Conservation (phyloP, 805 yeast species). For the Wickerhamiella bombiphila region DNA sequence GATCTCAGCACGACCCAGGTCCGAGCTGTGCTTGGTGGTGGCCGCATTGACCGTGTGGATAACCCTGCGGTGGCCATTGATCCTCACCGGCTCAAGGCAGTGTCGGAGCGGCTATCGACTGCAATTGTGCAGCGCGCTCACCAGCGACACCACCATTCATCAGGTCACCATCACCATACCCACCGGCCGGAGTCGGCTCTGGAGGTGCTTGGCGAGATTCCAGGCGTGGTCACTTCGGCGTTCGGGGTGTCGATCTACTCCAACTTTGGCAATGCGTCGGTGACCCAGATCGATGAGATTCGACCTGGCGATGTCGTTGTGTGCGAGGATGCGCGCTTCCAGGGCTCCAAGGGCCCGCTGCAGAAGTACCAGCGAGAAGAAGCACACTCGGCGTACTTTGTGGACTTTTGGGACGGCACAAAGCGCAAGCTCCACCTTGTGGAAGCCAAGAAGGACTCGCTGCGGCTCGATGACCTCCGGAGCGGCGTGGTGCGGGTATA, state of each 20-base stretch:
- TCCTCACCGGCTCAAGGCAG: constrained; percentile 35
- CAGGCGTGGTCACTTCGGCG: neutral
- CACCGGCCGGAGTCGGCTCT: neutral
- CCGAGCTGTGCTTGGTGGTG: constrained; percentile 38
- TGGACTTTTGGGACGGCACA: constrained; percentile 57
- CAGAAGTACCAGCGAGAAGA: constrained; percentile 42
- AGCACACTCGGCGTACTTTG: constrained; percentile 46
- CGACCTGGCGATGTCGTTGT: constrained; percentile 76
- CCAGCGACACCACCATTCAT: neutral
- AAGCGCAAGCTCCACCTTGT: constrained; percentile 33
- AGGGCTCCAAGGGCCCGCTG: constrained; percentile 41
- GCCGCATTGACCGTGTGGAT: constrained; percentile 4
- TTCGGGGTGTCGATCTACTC: constrained; percentile 57
- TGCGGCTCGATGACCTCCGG: constrained; percentile 56
- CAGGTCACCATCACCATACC: neutral
- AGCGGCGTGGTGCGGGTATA: constrained; percentile 69
- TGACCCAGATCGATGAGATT: constrained; percentile 44
- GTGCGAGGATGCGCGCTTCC: constrained; percentile 60
- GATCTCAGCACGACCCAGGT: constrained; percentile 57
- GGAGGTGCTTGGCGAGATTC: neutral
- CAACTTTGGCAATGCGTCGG: constrained; percentile 35
- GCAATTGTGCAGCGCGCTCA: constrained; percentile 18
- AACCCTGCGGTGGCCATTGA: constrained; percentile 32
- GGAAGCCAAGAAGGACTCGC: constrained; percentile 41
- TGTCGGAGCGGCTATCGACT: constrained; percentile 38